Conservation (phyloP, 768 basidiomycete species). For the Termitomyces sp. region DNA sequence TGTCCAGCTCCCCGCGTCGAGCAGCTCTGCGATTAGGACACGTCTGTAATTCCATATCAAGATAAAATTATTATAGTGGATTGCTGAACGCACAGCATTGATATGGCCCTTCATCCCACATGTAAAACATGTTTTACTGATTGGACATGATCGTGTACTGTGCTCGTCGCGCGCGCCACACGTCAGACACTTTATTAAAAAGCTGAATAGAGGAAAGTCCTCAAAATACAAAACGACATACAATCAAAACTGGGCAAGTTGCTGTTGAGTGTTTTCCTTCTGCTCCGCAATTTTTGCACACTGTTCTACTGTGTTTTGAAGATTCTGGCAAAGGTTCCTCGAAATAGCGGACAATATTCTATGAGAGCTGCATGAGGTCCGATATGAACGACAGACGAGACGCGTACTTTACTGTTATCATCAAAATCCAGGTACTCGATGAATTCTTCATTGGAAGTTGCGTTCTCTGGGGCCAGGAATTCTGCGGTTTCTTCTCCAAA, state of each 20-base stretch:
- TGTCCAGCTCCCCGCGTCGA: slow-evolving; percentile 15
- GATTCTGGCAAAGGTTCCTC: slow-evolving; percentile 39
- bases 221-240: slow-evolving; percentile 28
- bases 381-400: neutral
- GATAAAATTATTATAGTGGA: neutral
- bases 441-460: slow-evolving; percentile 51
- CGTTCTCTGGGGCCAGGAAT: slow-evolving; percentile 35
- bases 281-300: slow-evolving; percentile 76
- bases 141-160: slow-evolving; percentile 69
- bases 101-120: slow-evolving; percentile 87
- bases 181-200: slow-evolving; percentile 55
- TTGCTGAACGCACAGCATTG: slow-evolving; percentile 41
- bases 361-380: neutral
- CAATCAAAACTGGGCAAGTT: slow-evolving; percentile 69
- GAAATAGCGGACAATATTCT: slow-evolving; percentile 66
- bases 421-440: slow-evolving; percentile 80
- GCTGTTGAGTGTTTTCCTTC: slow-evolving; percentile 65
- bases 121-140: slow-evolving; percentile 72
- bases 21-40: slow-evolving; percentile 58
- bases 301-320: slow-evolving; percentile 38
- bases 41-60: slow-evolving; percentile 31
- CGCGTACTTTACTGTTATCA: slow-evolving; percentile 43
- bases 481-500: slow-evolving; percentile 40
- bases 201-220: neutral
- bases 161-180: slow-evolving; percentile 82